phyloP scores from a whole-genome alignment of 1,284 basidiomycete genomes.

The Acaromyces ingoldii region DNA sequence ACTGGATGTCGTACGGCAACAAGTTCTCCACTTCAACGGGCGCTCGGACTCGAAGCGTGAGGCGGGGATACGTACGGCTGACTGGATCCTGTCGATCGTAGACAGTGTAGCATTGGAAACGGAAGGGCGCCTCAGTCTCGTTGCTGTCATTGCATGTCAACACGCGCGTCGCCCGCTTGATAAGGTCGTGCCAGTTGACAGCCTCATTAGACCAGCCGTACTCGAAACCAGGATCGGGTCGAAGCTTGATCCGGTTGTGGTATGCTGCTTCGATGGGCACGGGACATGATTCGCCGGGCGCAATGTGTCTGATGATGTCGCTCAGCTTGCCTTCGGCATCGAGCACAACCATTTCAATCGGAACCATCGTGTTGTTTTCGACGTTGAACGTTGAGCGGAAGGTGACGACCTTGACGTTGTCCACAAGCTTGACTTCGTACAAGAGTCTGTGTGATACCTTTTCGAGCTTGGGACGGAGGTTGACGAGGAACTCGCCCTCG shows the following conservation, averaged over 20 bases:
- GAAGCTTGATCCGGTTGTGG: conserved; percentile 74
- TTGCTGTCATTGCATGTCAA: conserved; percentile 81
- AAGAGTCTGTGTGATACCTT: conserved; percentile 77
- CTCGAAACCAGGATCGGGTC: conserved; percentile 92
- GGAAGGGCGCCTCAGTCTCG: conserved; percentile 80
- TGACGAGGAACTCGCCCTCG: conserved; percentile 87
- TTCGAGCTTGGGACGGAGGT: conserved; percentile 71
- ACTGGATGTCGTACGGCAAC: conserved; percentile 90
- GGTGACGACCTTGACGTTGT: conserved; percentile 93
- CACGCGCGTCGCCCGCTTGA: conserved; percentile 68
- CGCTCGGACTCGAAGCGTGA: conserved; percentile 81
- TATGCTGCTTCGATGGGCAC: conserved; percentile 88
- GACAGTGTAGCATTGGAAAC: conserved; percentile 88
- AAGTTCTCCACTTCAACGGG: conserved; percentile 96
- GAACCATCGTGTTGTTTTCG: conserved; percentile 86
- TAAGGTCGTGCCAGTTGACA: conserved; percentile 82
- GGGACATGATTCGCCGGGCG: conserved; percentile 80
- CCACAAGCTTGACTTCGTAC: conserved; percentile 82
- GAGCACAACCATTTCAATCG: conserved; percentile 84
- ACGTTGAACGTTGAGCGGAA: conserved; percentile 89
- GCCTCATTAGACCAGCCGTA: conserved; percentile 85
- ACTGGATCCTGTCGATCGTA: conserved; percentile 67
- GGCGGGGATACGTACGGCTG: conserved; percentile 64
- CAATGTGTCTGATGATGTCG: conserved; percentile 77
- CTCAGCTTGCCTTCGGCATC: conserved; percentile 78